Evolutionary conservation across 2,329 filamentous ascomycete genomes (phyloP), one percentile per base, ranked within the genome.

Genomic region (Aspergillus oerlinghausenensis): DNA sequence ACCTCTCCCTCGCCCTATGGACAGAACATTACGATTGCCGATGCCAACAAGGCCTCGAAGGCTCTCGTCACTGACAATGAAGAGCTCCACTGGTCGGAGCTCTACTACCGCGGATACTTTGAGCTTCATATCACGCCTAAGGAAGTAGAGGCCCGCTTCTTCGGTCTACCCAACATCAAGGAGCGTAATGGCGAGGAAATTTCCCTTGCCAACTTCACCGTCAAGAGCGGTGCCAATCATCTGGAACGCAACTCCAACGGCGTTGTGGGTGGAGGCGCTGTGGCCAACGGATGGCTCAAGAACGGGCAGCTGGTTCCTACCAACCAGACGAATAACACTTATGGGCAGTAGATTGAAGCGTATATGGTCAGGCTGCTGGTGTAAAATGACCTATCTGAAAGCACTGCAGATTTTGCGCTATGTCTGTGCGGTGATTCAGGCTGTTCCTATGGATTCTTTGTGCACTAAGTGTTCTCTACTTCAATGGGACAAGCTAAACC

Each of bases 31-130:
- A 79, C 80, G 3, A 77, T 85, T 49, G 73, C 73, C 0, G 69
- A 70, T 1, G 83, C 83, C 1, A 80, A 85, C 60, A 74, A 76
- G 51, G 70, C 72, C 55, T 77, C 78, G 2, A 62, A 77, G 43
- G 21, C 42, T 25, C 43, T 47, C 4, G 43, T 47, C 60, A 67
- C 67, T 47, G 72, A 78, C 23, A 90, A 89, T 70, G 73, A 77
- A 0, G 85, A 88, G 69, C 75, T 91, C 49, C 85, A 88, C 65
- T 91, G 87, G 88, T 84, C 87, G 63, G 88, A 90, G 56, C 70
- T 85, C 7, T 90, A 88, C 70, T 91, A 90, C 70, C 80, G 88
- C 19, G 88, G 88, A 1, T 91, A 91, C 73, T 90, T 85, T 63
- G 82, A 88, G 66, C 75, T 90, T 43, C 79, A 81, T 50, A 75